Evolutionary conservation across 1,139 yeast species (phyloP).

Genomic region (Suhomyces bribrorum): DNA sequence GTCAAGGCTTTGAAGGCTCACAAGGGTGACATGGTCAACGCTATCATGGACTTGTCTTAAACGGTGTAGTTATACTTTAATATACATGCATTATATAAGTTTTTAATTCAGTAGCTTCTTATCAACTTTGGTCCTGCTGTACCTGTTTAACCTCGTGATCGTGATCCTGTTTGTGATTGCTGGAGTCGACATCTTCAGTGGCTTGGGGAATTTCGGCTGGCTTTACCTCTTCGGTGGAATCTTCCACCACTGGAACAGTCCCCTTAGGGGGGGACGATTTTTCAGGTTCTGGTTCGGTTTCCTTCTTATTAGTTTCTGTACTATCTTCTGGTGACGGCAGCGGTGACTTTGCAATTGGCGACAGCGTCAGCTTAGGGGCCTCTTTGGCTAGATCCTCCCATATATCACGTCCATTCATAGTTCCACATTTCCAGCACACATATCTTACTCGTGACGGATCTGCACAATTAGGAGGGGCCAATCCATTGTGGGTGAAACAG

Average conservation of each 20-base stretch:
- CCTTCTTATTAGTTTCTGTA: too few species aligned
- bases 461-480: constrained; percentile 71
- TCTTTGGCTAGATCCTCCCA: constrained; percentile 9
- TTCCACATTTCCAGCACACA: constrained; percentile 74
- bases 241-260: too few species aligned
- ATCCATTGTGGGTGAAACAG: constrained; percentile 74
- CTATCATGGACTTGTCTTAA: constrained; percentile 84
- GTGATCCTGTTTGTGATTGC: too few species aligned
- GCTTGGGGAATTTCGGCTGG: too few species aligned
- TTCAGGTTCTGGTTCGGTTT: too few species aligned
- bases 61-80: neutral
- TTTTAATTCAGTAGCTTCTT: neutral
- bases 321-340: too few species aligned
- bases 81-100: neutral
- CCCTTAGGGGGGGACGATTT: too few species aligned
- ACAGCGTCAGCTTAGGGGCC: constrained; percentile 10
- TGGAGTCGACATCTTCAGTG: too few species aligned
- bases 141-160: too few species aligned
- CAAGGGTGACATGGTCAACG: constrained; percentile 93
- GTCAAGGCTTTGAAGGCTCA: constrained; percentile 85
- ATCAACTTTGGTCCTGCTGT: too few species aligned
- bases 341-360: neutral
- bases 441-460: constrained; percentile 58
- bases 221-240: too few species aligned
- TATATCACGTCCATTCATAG: constrained; percentile 45